phyloP scores from a whole-genome alignment of 1,284 basidiomycete species.

The Irpex rosettiformis region DNA sequence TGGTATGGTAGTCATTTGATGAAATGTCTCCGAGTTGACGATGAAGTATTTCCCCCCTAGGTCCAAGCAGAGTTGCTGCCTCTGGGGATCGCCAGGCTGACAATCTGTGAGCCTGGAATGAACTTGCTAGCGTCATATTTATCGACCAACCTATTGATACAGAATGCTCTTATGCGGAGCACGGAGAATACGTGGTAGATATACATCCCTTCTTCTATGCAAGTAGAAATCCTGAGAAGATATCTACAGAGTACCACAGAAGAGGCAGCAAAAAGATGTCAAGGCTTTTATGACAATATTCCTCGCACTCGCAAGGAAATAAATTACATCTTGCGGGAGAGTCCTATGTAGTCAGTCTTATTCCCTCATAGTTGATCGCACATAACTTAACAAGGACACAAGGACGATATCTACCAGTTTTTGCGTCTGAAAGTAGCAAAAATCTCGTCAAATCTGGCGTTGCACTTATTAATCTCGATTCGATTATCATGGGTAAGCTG shows the following conservation, averaged over 20 bases:
- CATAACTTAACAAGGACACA: constrained; percentile 21
- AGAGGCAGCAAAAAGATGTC: constrained; percentile 65
- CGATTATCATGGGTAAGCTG: constrained; percentile 70
- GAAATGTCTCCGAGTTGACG: neutral
- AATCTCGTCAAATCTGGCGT: constrained; percentile 50
- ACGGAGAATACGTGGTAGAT: constrained; percentile 58
- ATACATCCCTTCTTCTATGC: neutral
- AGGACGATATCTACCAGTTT: constrained; percentile 84
- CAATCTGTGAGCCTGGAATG: constrained; percentile 66
- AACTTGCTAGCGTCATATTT: constrained; percentile 68
- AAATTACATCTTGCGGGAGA: constrained; percentile 72
- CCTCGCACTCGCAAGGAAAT: constrained; percentile 69
- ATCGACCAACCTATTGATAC: constrained; percentile 63
- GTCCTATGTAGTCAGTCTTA: constrained; percentile 51
- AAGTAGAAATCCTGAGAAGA: neutral
- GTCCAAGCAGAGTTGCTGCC: constrained; percentile 33
- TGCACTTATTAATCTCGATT: constrained; percentile 74
- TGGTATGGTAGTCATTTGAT: constrained; percentile 31
- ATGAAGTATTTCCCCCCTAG: neutral
- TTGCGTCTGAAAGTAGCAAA: constrained; percentile 72
- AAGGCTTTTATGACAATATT: constrained; percentile 68
- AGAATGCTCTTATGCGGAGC: constrained; percentile 72
- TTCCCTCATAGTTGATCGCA: neutral
- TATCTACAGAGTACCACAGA: constrained; percentile 49
- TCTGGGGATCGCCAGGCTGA: constrained; percentile 38